These are phyloP conservation scores for Pelargonium fulgidum DNA, from an alignment of 441 rosid species.

Conservation along the genomic window DNA sequence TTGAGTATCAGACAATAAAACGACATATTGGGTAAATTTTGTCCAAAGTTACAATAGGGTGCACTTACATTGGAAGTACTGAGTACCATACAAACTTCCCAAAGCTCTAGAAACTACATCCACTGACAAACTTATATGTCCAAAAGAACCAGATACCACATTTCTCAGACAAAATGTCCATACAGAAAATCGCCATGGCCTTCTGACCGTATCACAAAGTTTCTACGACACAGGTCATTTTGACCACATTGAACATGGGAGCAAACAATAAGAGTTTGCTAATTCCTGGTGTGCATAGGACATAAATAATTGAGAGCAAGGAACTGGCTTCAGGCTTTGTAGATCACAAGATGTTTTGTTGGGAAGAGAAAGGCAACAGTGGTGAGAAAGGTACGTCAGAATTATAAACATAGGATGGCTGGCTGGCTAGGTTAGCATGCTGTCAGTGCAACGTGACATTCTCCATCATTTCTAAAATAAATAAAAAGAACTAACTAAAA, in stretches of 20 bases:
- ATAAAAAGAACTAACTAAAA: slow-evolving; percentile 11
- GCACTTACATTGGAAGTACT: slow-evolving; percentile 12
- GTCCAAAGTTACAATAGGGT: slow-evolving; percentile 1
- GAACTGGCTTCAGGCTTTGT: slow-evolving; percentile 22
- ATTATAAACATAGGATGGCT: slow-evolving; percentile 15
- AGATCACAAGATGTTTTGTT: slow-evolving; percentile 22
- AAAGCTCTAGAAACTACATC: slow-evolving; percentile 5
- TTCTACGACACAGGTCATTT: slow-evolving; percentile 20
- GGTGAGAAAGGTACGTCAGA: slow-evolving; percentile 22
- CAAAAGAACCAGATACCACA: slow-evolving; percentile 17
- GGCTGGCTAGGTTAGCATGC: slow-evolving; percentile 24
- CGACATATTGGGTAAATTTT: background rate
- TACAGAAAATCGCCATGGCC: slow-evolving; percentile 20
- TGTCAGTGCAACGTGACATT: slow-evolving; percentile 21
- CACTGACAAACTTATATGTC: background rate
- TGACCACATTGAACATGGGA: slow-evolving; percentile 20
- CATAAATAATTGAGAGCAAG: slow-evolving; percentile 18
- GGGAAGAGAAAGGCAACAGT: slow-evolving; percentile 20
- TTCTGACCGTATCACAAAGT: slow-evolving; percentile 13
- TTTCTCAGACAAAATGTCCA: slow-evolving; percentile 21
- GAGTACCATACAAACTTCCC: background rate
- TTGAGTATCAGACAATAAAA: background rate
- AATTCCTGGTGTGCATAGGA: slow-evolving; percentile 33
- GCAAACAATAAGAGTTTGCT: slow-evolving; percentile 14
- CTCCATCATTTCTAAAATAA: slow-evolving; percentile 14